Base-by-base conservation (phyloP, 768 basidiomycete genomes). In the Tricholoma saponaceum region DNA sequence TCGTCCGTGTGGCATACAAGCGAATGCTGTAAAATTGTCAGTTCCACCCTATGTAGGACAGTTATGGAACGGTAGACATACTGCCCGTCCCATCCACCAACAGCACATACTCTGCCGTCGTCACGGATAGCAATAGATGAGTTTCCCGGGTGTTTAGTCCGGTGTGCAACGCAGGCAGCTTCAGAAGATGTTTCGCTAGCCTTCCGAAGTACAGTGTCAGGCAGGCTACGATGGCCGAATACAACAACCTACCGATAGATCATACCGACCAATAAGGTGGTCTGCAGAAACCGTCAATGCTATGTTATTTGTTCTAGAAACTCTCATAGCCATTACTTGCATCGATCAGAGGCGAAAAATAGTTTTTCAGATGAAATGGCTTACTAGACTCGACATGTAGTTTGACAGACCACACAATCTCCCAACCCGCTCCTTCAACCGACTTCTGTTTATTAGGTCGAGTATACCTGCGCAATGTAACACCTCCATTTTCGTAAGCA, bases 21-120 rank as follows among this genome's bases (percentile, higher is more conserved):
- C 92, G 85, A 16, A 95, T 77, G 57, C 93, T 97, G 66, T 1
- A 35, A 14, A 5, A 28, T 22, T 35, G 35, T 14, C 35, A 46
- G 37, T 33, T 3, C 55, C 43, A 4, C 1, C 4, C 9, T n/a
- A 47, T 55, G 22, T 18, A 51, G 23, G 16, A 59, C 13, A n/a
- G 41, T 28, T 26, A 57, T 46, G 22, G n/a, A 16, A 18, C 32
- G 28, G 14, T 13, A 43, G 5, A 73, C 89, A 64, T 62, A 95
- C 95, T 79, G 84, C 33, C 96, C 95, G 60, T 98, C 95, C 96
- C 96, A 98, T 0, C 95, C 93, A 2, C 89, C 95, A 2, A 95
- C 76, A 0, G 94, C 95, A 63, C 94, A 89, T 0, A 98, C 83
- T 20, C 81, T 80, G 0, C 86, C 92, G 61, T 90, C 87, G 33